Evolutionary conservation across 2,329 filamentous ascomycete genomes (phyloP).

Genomic region (Pseudogymnoascus sp.): DNA sequence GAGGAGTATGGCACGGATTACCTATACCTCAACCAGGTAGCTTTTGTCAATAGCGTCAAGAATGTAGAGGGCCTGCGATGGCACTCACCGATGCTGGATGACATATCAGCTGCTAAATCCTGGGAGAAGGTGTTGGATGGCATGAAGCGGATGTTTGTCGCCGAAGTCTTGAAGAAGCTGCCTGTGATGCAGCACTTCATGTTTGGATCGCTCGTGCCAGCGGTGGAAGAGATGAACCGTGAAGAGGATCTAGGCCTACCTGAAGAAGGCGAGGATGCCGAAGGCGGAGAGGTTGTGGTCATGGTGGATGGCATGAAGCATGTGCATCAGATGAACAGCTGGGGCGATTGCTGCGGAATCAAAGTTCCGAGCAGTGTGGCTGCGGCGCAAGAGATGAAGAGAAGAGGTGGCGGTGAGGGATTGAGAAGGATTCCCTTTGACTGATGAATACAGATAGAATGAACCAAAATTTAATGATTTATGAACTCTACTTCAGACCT

Average conservation of each 20-base stretch:
- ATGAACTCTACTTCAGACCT: neutral
- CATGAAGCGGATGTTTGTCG: slow-evolving; percentile 95
- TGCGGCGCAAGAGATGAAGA: slow-evolving; percentile 81
- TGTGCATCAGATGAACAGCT: slow-evolving; percentile 64
- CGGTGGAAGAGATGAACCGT: slow-evolving; percentile 71
- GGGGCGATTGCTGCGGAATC: slow-evolving; percentile 97
- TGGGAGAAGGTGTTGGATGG: slow-evolving; percentile 92
- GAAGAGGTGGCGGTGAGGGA: slow-evolving; percentile 52
- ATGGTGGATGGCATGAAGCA: slow-evolving; percentile 61
- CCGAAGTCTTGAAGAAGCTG: slow-evolving; percentile 84
- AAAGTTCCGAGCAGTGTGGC: slow-evolving; percentile 92
- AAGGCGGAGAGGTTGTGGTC: slow-evolving; percentile 53
- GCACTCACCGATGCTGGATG: slow-evolving; percentile 97
- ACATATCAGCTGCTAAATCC: slow-evolving; percentile 82
- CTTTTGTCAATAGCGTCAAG: slow-evolving; percentile 93
- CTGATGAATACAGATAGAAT: slow-evolving; percentile 32
- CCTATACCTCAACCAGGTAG: slow-evolving; percentile 85
- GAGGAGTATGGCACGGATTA: slow-evolving; percentile 81
- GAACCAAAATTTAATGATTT: slow-evolving; percentile 3
- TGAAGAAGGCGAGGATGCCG: slow-evolving; percentile 42
- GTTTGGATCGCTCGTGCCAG: slow-evolving; percentile 79
- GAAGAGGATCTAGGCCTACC: slow-evolving; percentile 45
- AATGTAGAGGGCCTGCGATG: slow-evolving; percentile 89
- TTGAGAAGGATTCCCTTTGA: slow-evolving; percentile 77
- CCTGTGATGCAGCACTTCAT: slow-evolving; percentile 99